Percentiles rank a stretch among this genome's conserved stretches.
phyloP scores from a whole-genome alignment of 2,329 filamentous ascomycete genomes.

The Colletotrichum limetticola region DNA sequence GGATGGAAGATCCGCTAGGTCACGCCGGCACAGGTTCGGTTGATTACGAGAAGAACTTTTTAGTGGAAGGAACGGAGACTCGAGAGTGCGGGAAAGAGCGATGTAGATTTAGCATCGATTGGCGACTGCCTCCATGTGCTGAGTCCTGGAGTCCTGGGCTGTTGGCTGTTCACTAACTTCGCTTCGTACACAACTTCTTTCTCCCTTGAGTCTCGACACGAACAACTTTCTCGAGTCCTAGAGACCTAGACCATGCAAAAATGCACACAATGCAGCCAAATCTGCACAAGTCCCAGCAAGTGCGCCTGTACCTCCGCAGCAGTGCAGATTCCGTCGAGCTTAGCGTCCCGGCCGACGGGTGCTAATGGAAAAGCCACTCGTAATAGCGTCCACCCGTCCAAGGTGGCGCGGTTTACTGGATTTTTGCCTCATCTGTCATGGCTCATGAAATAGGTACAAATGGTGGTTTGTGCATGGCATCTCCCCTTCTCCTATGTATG shows the following conservation, averaged over 20 bases:
- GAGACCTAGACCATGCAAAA: not conserved
- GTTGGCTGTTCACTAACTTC: no score
- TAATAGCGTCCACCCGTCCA: constrained; percentile 22
- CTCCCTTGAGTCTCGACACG: no score
- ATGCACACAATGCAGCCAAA: not conserved
- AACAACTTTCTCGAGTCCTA: no score
- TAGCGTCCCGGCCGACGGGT: constrained; percentile 25
- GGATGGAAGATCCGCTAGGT: not conserved
- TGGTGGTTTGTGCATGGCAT: not conserved
- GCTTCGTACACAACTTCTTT: no score
- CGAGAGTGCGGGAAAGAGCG: not conserved
- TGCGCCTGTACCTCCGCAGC: not conserved
- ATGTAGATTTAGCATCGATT: not conserved
- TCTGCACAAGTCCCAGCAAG: not conserved
- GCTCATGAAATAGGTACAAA: not conserved
- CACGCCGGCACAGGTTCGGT: not conserved
- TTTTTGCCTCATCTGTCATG: constrained; percentile 8
- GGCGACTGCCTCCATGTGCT: no score
- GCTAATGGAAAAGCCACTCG: constrained; percentile 26
- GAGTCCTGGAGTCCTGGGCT: no score
- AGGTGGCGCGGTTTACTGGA: constrained; percentile 17
- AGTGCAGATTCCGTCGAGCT: constrained; percentile 5
- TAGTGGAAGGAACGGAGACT: constrained; percentile 1
- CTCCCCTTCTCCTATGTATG: not conserved
- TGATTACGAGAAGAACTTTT: not conserved